Conservation (phyloP, 2,329 filamentous ascomycete species). For the Orbilia quercus region DNA sequence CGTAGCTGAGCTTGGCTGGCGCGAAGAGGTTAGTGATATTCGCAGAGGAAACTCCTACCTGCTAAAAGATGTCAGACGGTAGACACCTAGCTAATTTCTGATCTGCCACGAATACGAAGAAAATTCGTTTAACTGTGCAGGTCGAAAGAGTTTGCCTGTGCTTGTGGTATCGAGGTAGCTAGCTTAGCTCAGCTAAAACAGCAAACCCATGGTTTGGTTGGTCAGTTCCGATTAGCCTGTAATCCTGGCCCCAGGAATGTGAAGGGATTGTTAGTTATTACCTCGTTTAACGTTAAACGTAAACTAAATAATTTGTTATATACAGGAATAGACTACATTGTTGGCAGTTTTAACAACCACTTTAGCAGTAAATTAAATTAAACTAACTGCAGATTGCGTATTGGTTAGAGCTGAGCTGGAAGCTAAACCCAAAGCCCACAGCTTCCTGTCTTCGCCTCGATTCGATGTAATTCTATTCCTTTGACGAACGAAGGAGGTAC, state of each 20-base stretch:
- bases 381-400: neutral
- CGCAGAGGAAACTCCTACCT: slow-evolving; percentile 26
- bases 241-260: slow-evolving; percentile 3
- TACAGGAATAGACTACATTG: too few species aligned
- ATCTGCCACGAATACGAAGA: too few species aligned
- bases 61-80: slow-evolving; percentile 28
- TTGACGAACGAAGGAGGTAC: too few species aligned
- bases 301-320: too few species aligned
- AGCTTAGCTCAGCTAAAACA: neutral
- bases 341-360: slow-evolving; percentile 2
- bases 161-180: neutral
- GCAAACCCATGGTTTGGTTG: slow-evolving; percentile 35
- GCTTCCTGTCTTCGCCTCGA: neutral
- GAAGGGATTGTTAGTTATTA: slow-evolving; percentile 4
- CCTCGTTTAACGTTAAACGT: neutral
- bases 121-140: too few species aligned
- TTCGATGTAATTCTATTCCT: neutral
- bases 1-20: slow-evolving; percentile 1
- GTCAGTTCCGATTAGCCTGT: slow-evolving; percentile 46
- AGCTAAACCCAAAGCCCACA: too few species aligned
- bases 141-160: too few species aligned
- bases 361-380: neutral
- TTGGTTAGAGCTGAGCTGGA: too few species aligned
- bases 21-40: slow-evolving; percentile 13
- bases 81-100: too few species aligned